Evolutionary conservation across 1,284 basidiomycete species (phyloP), one percentile per base, ranked within the genome.

Genomic region (Pascua guehoae): DNA sequence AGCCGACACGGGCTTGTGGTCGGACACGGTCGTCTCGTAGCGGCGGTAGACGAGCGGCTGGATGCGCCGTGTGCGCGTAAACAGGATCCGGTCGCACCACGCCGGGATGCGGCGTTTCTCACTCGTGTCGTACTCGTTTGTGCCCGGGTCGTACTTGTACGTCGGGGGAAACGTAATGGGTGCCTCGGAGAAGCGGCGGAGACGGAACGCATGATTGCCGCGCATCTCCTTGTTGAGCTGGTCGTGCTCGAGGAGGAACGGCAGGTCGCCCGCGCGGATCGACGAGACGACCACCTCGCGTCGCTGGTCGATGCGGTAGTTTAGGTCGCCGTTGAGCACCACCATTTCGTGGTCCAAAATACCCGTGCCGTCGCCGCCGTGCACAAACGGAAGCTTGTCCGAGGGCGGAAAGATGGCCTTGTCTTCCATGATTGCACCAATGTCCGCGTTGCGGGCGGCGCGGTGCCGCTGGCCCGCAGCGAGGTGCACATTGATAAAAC

Each of bases 31-130:
- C 53, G 82, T 82, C 75, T 94, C 92, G 72, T 90, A 93, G 15
- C 93, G 81, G 55, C 74, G 72, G 73, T 95, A 90, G 66, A 83
- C 82, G 71, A 88, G 57, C 70, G 84, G 80, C 60, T 78, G 67
- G 54, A 92, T 84, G 9, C 86, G 79, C 7, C 82, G 79, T 40
- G 85, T 81, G n/a, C 86, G 83, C 12, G 58, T 67, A 84, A 88
- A 96, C 42, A 98, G 79, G 18, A 98, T 84, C 8, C 95, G 85
- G 74, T 98, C 95, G 76, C 95, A 98, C 92, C 94, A 98, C 0
- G 94, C 91, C 0, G 94, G 95, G 9, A 87, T 83, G 0, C 95
- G 85, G 18, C 84, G 83, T 75, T 98, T 98, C 70, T 91, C 90
- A 2, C 88, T 90, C 2, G 87, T 81, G 72, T 98, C 95, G 70